These are phyloP conservation scores for Ballota nigra DNA, from an alignment of 257 asterid species.

Conservation along the genomic window DNA sequence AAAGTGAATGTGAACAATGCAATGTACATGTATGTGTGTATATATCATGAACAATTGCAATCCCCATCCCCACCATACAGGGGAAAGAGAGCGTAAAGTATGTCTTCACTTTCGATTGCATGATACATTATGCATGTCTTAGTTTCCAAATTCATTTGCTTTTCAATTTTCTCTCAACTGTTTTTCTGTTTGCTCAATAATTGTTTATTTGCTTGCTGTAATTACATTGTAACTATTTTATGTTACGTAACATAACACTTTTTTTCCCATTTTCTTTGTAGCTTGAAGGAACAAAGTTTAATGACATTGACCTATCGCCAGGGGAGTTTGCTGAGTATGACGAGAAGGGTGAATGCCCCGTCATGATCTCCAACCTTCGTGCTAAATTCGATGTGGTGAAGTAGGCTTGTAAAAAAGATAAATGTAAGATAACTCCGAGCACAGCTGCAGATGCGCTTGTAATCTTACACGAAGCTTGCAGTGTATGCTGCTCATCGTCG, in stretches of 20 bases:
- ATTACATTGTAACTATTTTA: not conserved
- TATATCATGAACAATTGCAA: not conserved
- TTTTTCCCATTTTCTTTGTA: constrained; percentile 20
- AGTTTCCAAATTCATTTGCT: not conserved
- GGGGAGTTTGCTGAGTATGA: constrained; percentile 82
- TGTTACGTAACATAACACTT: not conserved
- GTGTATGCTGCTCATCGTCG: too few relatives aligned
- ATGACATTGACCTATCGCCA: constrained; percentile 65
- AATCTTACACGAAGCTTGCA: too few relatives aligned
- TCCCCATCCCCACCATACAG: not conserved
- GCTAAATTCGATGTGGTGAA: constrained; percentile 57
- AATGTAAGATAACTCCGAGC: too few relatives aligned
- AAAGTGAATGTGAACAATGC: not conserved
- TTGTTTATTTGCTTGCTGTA: not conserved
- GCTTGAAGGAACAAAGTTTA: constrained; percentile 73
- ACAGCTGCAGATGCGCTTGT: too few relatives aligned
- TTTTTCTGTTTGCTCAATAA: not conserved
- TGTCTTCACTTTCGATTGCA: not conserved
- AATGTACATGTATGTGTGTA: not conserved
- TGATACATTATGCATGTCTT: not conserved
- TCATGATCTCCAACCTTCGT: constrained; percentile 76
- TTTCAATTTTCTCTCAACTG: not conserved
- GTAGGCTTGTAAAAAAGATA: constrained; percentile 29
- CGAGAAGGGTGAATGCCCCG: constrained; percentile 91
- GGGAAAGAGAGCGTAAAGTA: not conserved